Evolutionary conservation across 345 rosid genomes (phyloP).

Genomic region (Eucalyptus pauciflora): DNA sequence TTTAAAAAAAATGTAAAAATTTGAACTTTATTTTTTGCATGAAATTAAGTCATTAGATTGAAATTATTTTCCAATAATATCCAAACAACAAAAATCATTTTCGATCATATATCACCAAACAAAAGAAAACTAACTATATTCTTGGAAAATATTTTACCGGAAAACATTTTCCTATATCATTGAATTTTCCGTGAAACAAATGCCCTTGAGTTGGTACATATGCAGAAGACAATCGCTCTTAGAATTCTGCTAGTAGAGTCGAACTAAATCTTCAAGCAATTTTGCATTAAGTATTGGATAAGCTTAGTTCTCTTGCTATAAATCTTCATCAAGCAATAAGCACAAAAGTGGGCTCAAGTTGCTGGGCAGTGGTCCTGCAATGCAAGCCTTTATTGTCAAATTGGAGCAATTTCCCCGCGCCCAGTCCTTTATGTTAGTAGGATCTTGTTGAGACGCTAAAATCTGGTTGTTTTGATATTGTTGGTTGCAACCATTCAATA

Average conservation of each 20-base stretch:
- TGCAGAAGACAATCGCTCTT: background rate
- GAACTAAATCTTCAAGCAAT: background rate
- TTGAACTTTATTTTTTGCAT: no score
- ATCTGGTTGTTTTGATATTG: background rate
- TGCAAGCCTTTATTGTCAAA: background rate
- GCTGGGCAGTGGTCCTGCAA: background rate
- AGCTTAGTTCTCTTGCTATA: background rate
- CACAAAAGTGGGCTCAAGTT: fast-evolving
- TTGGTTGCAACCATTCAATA: fast-evolving
- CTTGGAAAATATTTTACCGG: no score
- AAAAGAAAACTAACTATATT: no score
- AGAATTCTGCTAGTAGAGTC: background rate
- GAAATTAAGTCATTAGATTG: no score
- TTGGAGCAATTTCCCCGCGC: no score
- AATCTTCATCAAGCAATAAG: background rate
- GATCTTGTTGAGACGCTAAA: background rate
- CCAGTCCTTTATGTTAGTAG: background rate
- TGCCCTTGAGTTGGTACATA: background rate
- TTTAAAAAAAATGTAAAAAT: no score
- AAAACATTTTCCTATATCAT: no score
- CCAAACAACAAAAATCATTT: no score
- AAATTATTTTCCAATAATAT: no score
- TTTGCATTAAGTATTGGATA: background rate
- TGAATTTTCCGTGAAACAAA: no score
- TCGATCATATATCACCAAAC: no score